Percentiles rank a stretch among this genome's conserved stretches.
Evolutionary conservation across 2,329 filamentous ascomycete genomes (phyloP).

Genomic region (Aspergillus sp.): DNA sequence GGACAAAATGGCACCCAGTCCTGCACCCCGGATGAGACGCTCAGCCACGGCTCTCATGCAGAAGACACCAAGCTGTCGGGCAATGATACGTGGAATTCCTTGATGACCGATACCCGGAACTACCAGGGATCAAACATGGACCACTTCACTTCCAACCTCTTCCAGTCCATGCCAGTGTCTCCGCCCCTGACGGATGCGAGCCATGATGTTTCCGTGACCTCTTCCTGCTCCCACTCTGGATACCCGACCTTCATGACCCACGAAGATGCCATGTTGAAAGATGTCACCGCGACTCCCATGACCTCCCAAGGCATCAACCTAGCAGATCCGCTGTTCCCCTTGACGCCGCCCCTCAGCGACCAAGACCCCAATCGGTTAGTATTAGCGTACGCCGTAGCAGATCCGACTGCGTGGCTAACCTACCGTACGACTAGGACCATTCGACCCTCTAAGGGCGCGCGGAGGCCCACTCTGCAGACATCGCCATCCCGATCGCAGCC

Average conservation of each 20-base stretch:
- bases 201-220: slow-evolving; percentile 41
- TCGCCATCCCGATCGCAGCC: slow-evolving; percentile 31
- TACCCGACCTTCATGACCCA: slow-evolving; percentile 38
- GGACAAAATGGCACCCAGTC: slow-evolving; percentile 29
- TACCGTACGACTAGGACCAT: slow-evolving; percentile 35
- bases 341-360: slow-evolving; percentile 38
- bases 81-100: slow-evolving; percentile 35
- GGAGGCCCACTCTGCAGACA: slow-evolving; percentile 35
- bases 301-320: slow-evolving; percentile 36
- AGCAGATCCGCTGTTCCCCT: slow-evolving; percentile 39
- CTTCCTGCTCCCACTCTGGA: slow-evolving; percentile 38
- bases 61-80: slow-evolving; percentile 35
- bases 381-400: background rate
- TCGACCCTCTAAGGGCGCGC: slow-evolving; percentile 37
- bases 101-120: slow-evolving; percentile 33
- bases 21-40: slow-evolving; percentile 37
- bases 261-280: slow-evolving; percentile 39
- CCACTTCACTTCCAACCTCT: slow-evolving; percentile 34
- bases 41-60: slow-evolving; percentile 38
- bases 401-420: background rate
- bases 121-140: slow-evolving; percentile 36
- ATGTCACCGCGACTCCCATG: slow-evolving; percentile 34
- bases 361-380: slow-evolving; percentile 44
- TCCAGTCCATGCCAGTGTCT: slow-evolving; percentile 40
- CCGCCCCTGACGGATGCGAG: slow-evolving; percentile 43